Evolutionary conservation across 306 rosid species (phyloP).

Genomic region (Glycyrrhiza uralensis): DNA sequence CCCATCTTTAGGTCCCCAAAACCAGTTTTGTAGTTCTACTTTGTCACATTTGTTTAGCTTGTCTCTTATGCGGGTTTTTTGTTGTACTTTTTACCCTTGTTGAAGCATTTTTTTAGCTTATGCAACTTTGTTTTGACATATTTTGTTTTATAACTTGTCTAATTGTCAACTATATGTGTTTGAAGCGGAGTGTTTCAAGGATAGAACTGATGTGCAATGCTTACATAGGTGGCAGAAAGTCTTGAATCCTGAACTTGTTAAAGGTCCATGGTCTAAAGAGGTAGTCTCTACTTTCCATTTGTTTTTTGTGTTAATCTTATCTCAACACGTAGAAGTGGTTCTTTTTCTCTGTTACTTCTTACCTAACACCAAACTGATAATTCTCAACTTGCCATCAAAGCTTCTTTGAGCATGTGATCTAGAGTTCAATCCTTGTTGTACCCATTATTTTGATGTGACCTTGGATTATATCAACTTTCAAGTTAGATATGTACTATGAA

Average conservation of each 20-base stretch:
- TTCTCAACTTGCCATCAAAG: not conserved
- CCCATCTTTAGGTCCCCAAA: not conserved
- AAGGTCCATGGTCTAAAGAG: constrained; percentile 99
- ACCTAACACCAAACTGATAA: not conserved
- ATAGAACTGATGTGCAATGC: constrained; percentile 97
- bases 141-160: constrained; percentile 21
- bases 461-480: not conserved
- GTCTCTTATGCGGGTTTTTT: not conserved
- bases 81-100: not conserved
- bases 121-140: constrained; percentile 8
- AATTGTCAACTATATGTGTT: constrained; percentile 32
- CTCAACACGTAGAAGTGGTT: not conserved
- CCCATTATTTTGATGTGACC: not conserved
- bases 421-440: not conserved
- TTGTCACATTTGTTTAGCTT: not conserved
- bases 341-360: not conserved
- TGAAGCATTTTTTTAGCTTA: not conserved
- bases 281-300: constrained; percentile 37
- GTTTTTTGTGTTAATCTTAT: not conserved
- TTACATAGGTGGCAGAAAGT: constrained; percentile 99
- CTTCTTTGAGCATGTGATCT: not conserved
- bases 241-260: constrained; percentile 92
- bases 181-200: constrained; percentile 95
- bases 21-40: not conserved
- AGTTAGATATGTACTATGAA: constrained; percentile 5